Evolutionary conservation across 2,329 filamentous ascomycete genomes (phyloP).

Genomic region (Claviceps africana): DNA sequence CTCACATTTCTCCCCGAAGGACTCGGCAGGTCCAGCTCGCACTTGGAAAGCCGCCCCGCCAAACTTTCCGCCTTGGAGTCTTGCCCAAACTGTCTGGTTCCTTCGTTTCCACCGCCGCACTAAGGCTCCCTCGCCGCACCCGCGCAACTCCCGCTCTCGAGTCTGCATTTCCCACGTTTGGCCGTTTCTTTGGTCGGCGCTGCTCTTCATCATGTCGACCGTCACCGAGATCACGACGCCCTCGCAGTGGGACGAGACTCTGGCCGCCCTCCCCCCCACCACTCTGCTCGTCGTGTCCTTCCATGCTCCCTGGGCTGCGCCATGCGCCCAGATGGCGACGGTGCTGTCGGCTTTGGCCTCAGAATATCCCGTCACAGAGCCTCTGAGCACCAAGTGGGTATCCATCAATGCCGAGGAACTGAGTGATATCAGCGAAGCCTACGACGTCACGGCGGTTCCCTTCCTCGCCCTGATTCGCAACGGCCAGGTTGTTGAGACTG

Average conservation of each 20-base stretch:
- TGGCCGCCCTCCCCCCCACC: conserved; percentile 50
- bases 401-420: conserved; percentile 90
- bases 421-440: conserved; percentile 77
- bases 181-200: background rate
- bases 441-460: conserved; percentile 89
- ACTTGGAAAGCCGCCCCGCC: too few relatives aligned
- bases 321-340: conserved; percentile 84
- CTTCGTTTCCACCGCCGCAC: too few relatives aligned
- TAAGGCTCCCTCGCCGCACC: background rate
- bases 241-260: conserved; percentile 55
- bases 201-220: conserved; percentile 46
- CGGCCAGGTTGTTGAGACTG: conserved; percentile 63
- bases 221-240: conserved; percentile 66
- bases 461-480: conserved; percentile 74
- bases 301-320: conserved; percentile 91
- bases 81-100: too few relatives aligned
- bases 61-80: too few relatives aligned
- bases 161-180: background rate
- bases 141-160: background rate
- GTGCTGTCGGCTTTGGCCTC: conserved; percentile 75
- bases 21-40: too few relatives aligned
- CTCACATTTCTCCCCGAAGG: too few relatives aligned
- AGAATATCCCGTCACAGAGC: conserved; percentile 60
- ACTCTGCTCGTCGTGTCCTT: conserved; percentile 81
- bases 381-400: conserved; percentile 64